Evolutionary conservation across 352 stramenopile species (phyloP).

Genomic region (Phytophthora constricta): DNA sequence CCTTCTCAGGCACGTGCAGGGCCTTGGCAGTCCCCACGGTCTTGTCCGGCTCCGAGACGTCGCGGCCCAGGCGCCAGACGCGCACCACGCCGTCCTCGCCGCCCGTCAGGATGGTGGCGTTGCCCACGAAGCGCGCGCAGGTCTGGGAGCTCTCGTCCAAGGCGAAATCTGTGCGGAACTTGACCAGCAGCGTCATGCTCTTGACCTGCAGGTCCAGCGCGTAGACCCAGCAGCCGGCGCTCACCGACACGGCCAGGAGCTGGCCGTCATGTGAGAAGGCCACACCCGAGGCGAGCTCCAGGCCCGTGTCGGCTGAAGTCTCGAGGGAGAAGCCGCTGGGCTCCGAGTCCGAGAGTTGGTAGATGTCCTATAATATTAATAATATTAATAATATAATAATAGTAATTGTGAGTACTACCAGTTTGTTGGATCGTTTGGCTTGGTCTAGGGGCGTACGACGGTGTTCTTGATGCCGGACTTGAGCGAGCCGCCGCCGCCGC

Average conservation of each 20-base stretch:
- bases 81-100: constrained; percentile 84
- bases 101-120: constrained; percentile 78
- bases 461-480: constrained; percentile 90
- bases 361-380: constrained; percentile 61
- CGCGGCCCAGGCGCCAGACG: constrained; percentile 64
- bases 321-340: constrained; percentile 70
- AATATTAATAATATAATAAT: constrained; percentile 7
- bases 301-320: constrained; percentile 74
- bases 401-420: too few relatives aligned
- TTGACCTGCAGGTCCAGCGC: constrained; percentile 63
- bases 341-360: constrained; percentile 69
- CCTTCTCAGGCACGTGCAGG: constrained; percentile 31
- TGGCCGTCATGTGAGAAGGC: constrained; percentile 78
- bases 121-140: constrained; percentile 81
- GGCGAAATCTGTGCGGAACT: constrained; percentile 86
- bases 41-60: constrained; percentile 60
- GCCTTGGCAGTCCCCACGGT: constrained; percentile 45
- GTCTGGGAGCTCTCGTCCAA: constrained; percentile 75
- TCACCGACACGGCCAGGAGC: constrained; percentile 81
- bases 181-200: constrained; percentile 69
- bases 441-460: constrained; percentile 55
- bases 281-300: constrained; percentile 75
- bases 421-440: background rate
- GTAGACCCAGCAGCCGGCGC: constrained; percentile 80
- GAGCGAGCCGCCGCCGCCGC: constrained; percentile 79